Evolutionary conservation across 768 basidiomycete genomes (phyloP), one percentile per base, ranked within the genome.

Genomic region (Amylocystis lapponica): DNA sequence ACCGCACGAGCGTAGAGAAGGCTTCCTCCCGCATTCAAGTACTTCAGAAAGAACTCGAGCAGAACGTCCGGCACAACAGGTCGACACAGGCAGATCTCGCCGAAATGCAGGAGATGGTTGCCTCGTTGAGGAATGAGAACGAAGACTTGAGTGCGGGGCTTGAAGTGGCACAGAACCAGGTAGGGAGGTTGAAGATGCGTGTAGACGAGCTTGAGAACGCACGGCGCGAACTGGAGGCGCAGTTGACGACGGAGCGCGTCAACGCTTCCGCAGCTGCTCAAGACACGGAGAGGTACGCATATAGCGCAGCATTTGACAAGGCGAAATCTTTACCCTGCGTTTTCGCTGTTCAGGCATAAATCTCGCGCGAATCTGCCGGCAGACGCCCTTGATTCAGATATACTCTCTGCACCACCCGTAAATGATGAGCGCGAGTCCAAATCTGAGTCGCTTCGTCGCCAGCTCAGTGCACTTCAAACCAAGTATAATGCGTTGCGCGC

Each of bases 401-500:
- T n/a, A n/a, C n/a, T n/a, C n/a, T n/a, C n/a, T n/a, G n/a, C n/a
- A n/a, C n/a, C n/a, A n/a, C n/a, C n/a, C n/a, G n/a, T n/a, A n/a
- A n/a, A n/a, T n/a, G n/a, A n/a, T n/a, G n/a, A n/a, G n/a, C n/a
- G n/a, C n/a, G n/a, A n/a, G n/a, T n/a, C n/a, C n/a, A n/a, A n/a
- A n/a, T n/a, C n/a, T n/a, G n/a, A n/a, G n/a, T n/a, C n/a, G n/a
- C n/a, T 42, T 11, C 22, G 43, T 23, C 11, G 8, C 5, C 19
- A 37, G 17, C 17, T 36, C 6, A 4, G 25, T 12, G 35, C n/a
- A 3, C 19, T 44, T 11, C 36, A 37, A 14, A 26, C 14, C 23
- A 22, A 44, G 11, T 78, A 75, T 43, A 73, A 78, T 30, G 65
- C 63, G 1, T 62, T 84, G 1, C 47, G 60, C 5, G 61, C 64